Evolutionary conservation across 2,329 filamentous ascomycete genomes (phyloP), one percentile per base, ranked within the genome.

Genomic region (Neofusicoccum kwambonambiense): DNA sequence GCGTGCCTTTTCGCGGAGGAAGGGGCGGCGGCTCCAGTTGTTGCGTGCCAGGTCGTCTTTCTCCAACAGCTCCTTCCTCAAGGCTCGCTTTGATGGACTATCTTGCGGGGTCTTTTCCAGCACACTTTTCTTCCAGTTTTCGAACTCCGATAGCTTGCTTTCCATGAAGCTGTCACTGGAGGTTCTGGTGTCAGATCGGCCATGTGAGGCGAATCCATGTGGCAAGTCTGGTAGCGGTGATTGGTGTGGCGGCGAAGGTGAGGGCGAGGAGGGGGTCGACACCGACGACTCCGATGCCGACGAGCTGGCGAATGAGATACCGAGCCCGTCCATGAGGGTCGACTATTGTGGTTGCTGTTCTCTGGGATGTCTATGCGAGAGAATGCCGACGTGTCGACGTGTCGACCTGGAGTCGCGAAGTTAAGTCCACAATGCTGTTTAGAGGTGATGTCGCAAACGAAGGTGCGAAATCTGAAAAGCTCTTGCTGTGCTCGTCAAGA

Each of bases 151-250:
- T 7, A 60, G n/a, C 31, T 19, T 45, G 11, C 34, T 35, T 31
- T 60, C 56, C 56, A 60, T 60, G n/a, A 47, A 60, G 27, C 56
- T 60, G 42, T 60, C 56, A 12, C n/a, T 12, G n/a, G 56, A 60
- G 17, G 31, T 9, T 4, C 11, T 7, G 17, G 56, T 60, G 3
- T 27, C 12, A 1, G 56, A 60, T 8, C 56, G 56, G 31, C 3
- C 4, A n/a, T 17, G 56, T 15, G 31, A 8, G 42, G 9, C 31
- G 9, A 8, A 7, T 34, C 3, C 31, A 34, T 47, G 12, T 15
- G 54, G 31, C 12, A 27, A 13, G 4, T 45, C 27, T 15, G 1
- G n/a, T 9, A 15, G 44, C 6, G 56, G 27, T 31, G 27, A 31
- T 7, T 7, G 4, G 27, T 31, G 27, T 31, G 1, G 27, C 27